These are phyloP conservation scores for Stenogyne calaminthoides DNA, from an alignment of 305 asterid species.

Conservation along the genomic window DNA sequence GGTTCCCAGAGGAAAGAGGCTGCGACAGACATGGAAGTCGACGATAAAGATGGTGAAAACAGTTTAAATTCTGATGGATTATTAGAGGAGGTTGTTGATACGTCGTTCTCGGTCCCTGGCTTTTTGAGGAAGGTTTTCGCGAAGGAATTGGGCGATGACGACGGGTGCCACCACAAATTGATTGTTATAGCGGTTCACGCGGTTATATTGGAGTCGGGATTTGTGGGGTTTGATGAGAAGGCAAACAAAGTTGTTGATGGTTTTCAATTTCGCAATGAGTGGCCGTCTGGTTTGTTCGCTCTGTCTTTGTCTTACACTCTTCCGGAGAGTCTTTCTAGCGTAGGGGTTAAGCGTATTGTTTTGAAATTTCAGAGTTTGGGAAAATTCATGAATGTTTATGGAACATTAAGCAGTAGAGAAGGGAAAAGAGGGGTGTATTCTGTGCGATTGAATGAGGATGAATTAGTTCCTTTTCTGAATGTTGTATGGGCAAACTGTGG, in stretches of 20 bases:
- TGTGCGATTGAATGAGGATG: conserved; percentile 57
- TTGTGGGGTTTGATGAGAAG: conserved; percentile 59
- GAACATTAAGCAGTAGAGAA: conserved; percentile 44
- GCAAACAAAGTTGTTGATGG: conserved; percentile 36
- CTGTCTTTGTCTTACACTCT: conserved; percentile 66
- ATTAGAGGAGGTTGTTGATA: conserved; percentile 30
- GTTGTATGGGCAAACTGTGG: conserved; percentile 85
- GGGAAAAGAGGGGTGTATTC: conserved; percentile 33
- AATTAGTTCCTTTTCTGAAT: conserved; percentile 64
- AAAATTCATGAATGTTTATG: conserved; percentile 56
- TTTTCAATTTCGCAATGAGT: conserved; percentile 36
- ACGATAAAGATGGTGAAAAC: conserved; percentile 28
- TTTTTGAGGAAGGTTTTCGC: conserved; percentile 77
- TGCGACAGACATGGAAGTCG: conserved; percentile 43
- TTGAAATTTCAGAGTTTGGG: conserved; percentile 74
- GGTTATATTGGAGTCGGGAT: conserved; percentile 76
- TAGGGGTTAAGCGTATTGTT: conserved; percentile 30
- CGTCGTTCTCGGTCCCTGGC: conserved; percentile 74
- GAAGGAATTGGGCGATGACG: conserved; percentile 56
- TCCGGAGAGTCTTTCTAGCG: conserved; percentile 39
- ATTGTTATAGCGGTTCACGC: conserved; percentile 76
- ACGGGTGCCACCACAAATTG: conserved; percentile 57
- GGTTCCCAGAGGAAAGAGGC: conserved; percentile 27
- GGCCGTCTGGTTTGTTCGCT: conserved; percentile 42
- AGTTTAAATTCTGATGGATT: conserved; percentile 21